Conservation (phyloP, 768 basidiomycete genomes). For the Pulveroboletus ravenelii region DNA sequence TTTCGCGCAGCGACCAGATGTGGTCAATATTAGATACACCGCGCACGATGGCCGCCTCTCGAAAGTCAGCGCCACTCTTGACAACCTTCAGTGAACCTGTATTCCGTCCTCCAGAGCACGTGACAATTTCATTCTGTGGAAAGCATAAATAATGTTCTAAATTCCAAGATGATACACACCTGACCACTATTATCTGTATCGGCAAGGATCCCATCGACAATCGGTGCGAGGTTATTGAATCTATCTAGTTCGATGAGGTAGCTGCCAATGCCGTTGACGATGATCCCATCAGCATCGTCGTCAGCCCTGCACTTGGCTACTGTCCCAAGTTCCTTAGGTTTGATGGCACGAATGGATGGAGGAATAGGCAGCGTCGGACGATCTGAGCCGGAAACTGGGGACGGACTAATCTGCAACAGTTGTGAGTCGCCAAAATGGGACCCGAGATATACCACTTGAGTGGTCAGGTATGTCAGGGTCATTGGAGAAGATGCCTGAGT, state of each 20-base stretch:
- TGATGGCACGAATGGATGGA: conserved; percentile 39
- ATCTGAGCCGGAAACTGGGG: conserved; percentile 39
- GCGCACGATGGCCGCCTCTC: conserved; percentile 54
- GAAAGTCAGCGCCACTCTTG: conserved; percentile 77
- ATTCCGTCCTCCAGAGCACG: conserved; percentile 78
- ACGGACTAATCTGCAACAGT: conserved; percentile 52
- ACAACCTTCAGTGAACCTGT: conserved; percentile 75
- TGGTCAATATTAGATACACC: conserved; percentile 53
- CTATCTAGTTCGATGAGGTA: conserved; percentile 58
- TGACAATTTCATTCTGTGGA: conserved; percentile 69
- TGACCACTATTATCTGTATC: conserved; percentile 70
- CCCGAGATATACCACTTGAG: conserved; percentile 69
- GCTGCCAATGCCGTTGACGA: conserved; percentile 51
- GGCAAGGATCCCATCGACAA: conserved; percentile 72
- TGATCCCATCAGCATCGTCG: conserved; percentile 35
- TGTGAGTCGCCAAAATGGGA: conserved; percentile 83
- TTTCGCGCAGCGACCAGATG: conserved; percentile 57
- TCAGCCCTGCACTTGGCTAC: conserved; percentile 36
- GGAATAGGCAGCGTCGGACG: conserved; percentile 51
- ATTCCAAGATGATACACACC: conserved; percentile 34
- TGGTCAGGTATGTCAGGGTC: conserved; percentile 65
- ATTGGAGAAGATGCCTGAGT: conserved; percentile 65
- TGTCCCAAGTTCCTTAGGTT: conserved; percentile 31
- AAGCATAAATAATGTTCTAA: not conserved
- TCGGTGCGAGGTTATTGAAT: conserved; percentile 78